A percentile compares a stretch with the other conserved stretches of the same genome.
These are phyloP conservation scores for Mycena sanguinolenta DNA, from an alignment of 768 basidiomycete species.

Conservation along the genomic window DNA sequence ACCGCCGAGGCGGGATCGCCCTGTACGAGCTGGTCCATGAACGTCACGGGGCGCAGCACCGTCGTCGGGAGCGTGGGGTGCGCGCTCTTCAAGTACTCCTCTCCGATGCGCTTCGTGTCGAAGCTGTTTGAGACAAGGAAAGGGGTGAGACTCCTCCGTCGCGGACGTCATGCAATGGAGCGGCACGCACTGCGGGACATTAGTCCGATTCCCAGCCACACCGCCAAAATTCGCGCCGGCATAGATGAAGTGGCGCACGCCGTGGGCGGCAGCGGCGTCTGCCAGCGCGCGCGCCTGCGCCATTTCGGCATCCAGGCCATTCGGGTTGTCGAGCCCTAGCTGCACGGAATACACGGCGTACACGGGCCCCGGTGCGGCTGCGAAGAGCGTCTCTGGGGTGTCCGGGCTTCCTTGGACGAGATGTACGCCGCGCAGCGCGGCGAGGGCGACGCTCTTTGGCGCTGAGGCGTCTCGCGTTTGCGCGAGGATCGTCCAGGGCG, in stretches of 20 bases:
- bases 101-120: slow-evolving; percentile 13
- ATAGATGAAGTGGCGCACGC: slow-evolving; percentile 27
- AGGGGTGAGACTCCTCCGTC: too few relatives aligned
- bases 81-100: slow-evolving; percentile 13
- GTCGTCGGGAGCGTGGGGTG: slow-evolving; percentile 24
- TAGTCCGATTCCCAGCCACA: neutral
- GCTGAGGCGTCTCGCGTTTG: slow-evolving; percentile 17
- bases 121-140: slow-evolving; percentile 1
- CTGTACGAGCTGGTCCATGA: slow-evolving; percentile 31
- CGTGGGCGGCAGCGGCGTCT: slow-evolving; percentile 21
- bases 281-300: slow-evolving; percentile 18
- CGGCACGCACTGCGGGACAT: slow-evolving; percentile 26
- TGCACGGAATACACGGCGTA: slow-evolving; percentile 32
- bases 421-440: slow-evolving; percentile 17
- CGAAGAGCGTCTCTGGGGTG: slow-evolving; percentile 19
- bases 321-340: slow-evolving; percentile 30
- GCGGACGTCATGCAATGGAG: neutral
- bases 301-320: slow-evolving; percentile 15
- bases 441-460: slow-evolving; percentile 22
- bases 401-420: slow-evolving; percentile 11
- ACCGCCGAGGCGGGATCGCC: slow-evolving; percentile 23
- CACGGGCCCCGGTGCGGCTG: slow-evolving; percentile 16
- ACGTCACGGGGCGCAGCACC: slow-evolving; percentile 27
- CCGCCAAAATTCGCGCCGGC: slow-evolving; percentile 26
- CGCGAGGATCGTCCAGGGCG: slow-evolving; percentile 28